Evolutionary conservation across 306 rosid genomes (phyloP).

Genomic region (Gastrolobium bilobum): DNA sequence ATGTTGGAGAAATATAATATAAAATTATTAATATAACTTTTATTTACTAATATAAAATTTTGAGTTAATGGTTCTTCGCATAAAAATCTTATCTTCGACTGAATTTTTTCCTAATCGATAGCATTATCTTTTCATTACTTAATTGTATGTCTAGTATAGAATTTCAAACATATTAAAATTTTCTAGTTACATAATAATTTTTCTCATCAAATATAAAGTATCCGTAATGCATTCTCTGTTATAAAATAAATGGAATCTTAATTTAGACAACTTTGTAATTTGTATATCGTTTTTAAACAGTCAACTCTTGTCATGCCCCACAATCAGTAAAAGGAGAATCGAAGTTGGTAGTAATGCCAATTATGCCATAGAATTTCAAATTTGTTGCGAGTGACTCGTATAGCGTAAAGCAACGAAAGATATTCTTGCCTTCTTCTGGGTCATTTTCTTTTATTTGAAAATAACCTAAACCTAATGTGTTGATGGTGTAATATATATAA

Average conservation of each 20-base stretch:
- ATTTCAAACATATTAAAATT: background rate
- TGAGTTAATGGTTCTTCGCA: too few relatives aligned
- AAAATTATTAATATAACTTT: too few relatives aligned
- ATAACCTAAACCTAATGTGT: conserved; percentile 20
- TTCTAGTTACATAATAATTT: background rate
- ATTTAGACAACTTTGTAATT: background rate
- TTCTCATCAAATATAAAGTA: background rate
- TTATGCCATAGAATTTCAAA: conserved; percentile 1
- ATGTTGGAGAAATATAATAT: too few relatives aligned
- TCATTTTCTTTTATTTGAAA: background rate
- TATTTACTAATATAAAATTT: too few relatives aligned
- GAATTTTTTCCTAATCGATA: too few relatives aligned
- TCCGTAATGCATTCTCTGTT: background rate
- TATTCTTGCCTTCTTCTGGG: background rate
- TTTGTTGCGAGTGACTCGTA: conserved; percentile 18
- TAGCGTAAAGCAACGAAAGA: conserved; percentile 23
- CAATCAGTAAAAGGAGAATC: conserved; percentile 40
- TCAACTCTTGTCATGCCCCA: conserved; percentile 49
- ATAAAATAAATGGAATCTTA: background rate
- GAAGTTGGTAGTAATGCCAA: background rate
- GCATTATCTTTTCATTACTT: too few relatives aligned
- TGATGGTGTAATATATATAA: background rate
- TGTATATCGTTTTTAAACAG: conserved; percentile 15
- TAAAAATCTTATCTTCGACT: too few relatives aligned
- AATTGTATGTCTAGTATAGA: too few relatives aligned